Evolutionary conservation across 345 rosid species (phyloP), one percentile per base, ranked within the genome.

Genomic region (Gossypium longicalyx): DNA sequence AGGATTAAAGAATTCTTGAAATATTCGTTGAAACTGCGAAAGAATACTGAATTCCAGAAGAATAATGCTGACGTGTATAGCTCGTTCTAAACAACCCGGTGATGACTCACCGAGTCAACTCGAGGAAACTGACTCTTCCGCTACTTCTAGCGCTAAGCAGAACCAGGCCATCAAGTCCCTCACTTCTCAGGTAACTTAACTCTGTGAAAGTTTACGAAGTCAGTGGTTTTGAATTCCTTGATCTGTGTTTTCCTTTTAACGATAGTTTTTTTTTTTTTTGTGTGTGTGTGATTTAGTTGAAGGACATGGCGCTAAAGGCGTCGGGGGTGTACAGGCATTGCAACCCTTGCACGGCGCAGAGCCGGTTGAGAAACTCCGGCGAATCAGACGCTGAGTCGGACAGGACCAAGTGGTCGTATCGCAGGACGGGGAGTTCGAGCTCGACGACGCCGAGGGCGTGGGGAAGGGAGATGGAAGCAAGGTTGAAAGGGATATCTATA

Each of bases 1-100:
- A 73, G 73, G 77, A 34, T 67, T 76, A 51, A 66, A 70, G 63
- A 43, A 19, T 38, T 41, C 9, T n/a, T 51, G 54, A 51, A 2
- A 2, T 4, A 27, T 51, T 77, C 74, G 7, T 27, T n/a, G 43
- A 58, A 48, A 1, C 44, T 49, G 72, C 2, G 19, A 17, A 16
- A 63, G 2, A 25, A 12, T 4, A 13, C 54, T 41, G 73, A 70
- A 45, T 54, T 54, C 38, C 45, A 9, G 29, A 43, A 63, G 48
- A 77, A 83, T 77, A 85, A 93, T 92, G 98, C 85, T 94, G 80
- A 94, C 98, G 79, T 92, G 98, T 84, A 89, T 94, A 79, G 89
- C 95, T 82, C 95, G 95, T 44, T 82, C 95, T 2, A 92, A 91
- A 86, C 93, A 86, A 83, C 84, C 89, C 70, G 90, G 86, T 49